Evolutionary conservation across 768 basidiomycete species (phyloP), one percentile per base, ranked within the genome.

Genomic region (Kondoa subrosea): DNA sequence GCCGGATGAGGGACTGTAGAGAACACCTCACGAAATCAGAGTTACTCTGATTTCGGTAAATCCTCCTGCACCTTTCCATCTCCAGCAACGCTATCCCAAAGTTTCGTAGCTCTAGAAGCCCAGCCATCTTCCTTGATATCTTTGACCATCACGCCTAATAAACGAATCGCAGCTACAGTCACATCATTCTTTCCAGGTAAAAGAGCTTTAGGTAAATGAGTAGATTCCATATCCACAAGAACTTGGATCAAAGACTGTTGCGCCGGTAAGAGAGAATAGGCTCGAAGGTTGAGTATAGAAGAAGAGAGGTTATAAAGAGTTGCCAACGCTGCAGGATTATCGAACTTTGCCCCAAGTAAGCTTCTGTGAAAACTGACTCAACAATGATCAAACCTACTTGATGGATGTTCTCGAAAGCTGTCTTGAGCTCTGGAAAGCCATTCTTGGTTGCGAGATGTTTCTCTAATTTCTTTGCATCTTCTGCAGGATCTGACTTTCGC

Each of bases 101-200:
- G 16, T 32, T 63, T 63, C n/a, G 29, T 27, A 17, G 30, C 16
- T 33, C 61, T 27, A 32, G 33, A 3, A 33, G 26, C 61, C 61
- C 61, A 63, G 12, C 61, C 61, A 29, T 27, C 61, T 32, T 63
- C 61, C 27, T 31, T 32, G 3, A 63, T 32, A 63, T 63, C 61
- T 32, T 33, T 27, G 16, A 32, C 8, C 61, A 63, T 30, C 17
- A 17, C 27, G 30, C 61, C 21, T 8, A 40, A 40, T 29, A 56
- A n/a, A 4, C 50, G 21, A 25, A 65, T 40, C 3, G 34, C 64
- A n/a, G 25, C 21, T 17, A n/a, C n/a, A 40, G 21, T 65, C 34
- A 25, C 3, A 3, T 21, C 64, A 25, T 65, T 65, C 33, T 30
- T 34, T 3, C 64, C 34, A 32, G 40, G 32, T 26, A 21, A 25